Percentiles rank a stretch among this genome's conserved stretches.
Conservation (phyloP, 768 basidiomycete species). For the Xerocomus brunneocitrinus region DNA sequence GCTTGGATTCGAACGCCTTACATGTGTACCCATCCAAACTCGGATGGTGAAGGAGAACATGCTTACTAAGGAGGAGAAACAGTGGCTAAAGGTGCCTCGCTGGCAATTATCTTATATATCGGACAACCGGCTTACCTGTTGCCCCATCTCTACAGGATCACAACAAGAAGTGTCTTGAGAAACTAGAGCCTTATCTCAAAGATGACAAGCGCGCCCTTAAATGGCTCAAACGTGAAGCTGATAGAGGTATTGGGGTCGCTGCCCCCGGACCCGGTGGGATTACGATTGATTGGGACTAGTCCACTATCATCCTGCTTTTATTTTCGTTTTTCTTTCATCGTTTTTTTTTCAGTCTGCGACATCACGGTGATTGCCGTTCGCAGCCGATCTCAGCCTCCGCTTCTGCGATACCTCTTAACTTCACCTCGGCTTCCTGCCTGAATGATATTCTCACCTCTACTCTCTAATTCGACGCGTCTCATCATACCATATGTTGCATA, state of each 20-base stretch:
- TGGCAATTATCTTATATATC: slow-evolving; percentile 1
- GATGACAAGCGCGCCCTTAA: slow-evolving; percentile 77
- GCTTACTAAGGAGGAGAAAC: slow-evolving; percentile 80
- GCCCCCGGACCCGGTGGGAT: slow-evolving; percentile 61
- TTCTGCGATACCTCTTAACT: slow-evolving; percentile 22
- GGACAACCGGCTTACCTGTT: slow-evolving; percentile 1
- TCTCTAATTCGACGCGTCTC: slow-evolving; percentile 10
- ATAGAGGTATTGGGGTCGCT: slow-evolving; percentile 71
- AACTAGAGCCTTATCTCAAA: slow-evolving; percentile 59
- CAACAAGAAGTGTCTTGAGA: slow-evolving; percentile 66
- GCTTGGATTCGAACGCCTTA: slow-evolving; percentile 89
- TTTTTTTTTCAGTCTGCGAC: not conserved
- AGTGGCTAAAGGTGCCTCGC: slow-evolving; percentile 71
- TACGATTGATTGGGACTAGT: slow-evolving; percentile 73
- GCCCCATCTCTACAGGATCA: slow-evolving; percentile 54
- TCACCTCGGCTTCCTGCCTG: slow-evolving; percentile 1
- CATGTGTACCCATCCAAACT: slow-evolving; percentile 91
- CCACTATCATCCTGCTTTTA: not conserved
- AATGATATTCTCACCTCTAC: slow-evolving; percentile 5
- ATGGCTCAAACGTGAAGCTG: slow-evolving; percentile 75
- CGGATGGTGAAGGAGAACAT: slow-evolving; percentile 81
- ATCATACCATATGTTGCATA: slow-evolving; percentile 21
- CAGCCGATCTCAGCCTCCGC: slow-evolving; percentile 4
- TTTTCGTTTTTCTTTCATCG: not conserved
- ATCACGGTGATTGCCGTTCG: not conserved